Base-by-base conservation (phyloP, 495 filamentous ascomycete genomes). In the Oidiodendron maius region DNA sequence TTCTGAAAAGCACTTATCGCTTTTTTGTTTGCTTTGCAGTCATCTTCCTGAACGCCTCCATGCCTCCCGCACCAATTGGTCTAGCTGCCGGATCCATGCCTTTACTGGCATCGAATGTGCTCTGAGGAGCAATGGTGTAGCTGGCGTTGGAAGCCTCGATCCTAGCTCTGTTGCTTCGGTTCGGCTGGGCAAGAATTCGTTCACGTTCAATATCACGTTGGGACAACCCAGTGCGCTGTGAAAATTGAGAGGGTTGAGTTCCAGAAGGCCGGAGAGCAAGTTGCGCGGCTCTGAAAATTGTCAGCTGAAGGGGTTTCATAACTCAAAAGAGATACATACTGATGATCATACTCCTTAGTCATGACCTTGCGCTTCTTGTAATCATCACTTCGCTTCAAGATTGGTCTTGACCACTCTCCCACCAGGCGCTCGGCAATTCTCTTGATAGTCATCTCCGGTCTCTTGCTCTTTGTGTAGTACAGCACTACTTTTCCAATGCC, bases 321-420 rank as follows among this genome's bases (percentile, higher is more conserved):
- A 10, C 40, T 18, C 32, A 3, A 15, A n/a, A 20, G 28, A 37
- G 16, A 24, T 26, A 67, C 74, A 25, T 69, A 79, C 76, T 64
- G 61, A 52, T 70, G 63, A 57, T 80, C 73, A 41, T 72, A 77
- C 8, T 77, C 71, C 46, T 67, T 70, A 12, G 71, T 75, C 48
- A 73, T 69, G n/a, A 78, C 65, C 41, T 73, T 80, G 26, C 86
- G 80, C 71, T 93, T 90, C 62, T 84, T 84, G 68, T 93, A 96
- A 62, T 96, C 88, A 53, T 95, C 89, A 51, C 82, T 93, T 44
- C 89, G 82, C 65, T 93, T 91, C 40, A 99, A 75, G 48, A 96
- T 94, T n/a, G 91, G 89, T 9, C 94, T 79, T 38, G 88, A 95
- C 94, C 94, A 99, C 63, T 97, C 94, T 18, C 85, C 86, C 24